Evolutionary conservation across 177 flowering plant genomes (phyloP).

Genomic region (Viscum album): DNA sequence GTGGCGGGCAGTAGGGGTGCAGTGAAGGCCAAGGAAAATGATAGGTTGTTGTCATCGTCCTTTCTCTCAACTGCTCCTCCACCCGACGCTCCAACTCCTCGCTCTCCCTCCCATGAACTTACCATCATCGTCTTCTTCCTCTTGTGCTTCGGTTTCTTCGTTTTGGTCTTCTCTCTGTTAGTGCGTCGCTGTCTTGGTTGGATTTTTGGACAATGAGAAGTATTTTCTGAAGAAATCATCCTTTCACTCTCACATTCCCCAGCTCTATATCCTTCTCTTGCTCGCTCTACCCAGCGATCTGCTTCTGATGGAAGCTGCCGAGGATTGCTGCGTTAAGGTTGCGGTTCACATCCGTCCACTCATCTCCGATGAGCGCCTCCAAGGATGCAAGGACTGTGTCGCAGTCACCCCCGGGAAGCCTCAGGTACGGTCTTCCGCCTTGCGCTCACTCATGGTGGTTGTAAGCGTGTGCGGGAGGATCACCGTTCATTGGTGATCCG

Average conservation of each 20-base stretch:
- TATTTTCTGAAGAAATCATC: slow-evolving; percentile 7
- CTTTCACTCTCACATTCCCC: slow-evolving; percentile 15
- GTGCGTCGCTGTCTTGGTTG: background rate
- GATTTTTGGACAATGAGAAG: background rate
- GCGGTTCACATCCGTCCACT: slow-evolving; percentile 88
- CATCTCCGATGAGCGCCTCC: slow-evolving; percentile 70
- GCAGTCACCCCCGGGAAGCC: slow-evolving; percentile 66
- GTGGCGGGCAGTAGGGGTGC: no score
- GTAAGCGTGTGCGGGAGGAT: no score
- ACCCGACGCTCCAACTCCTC: slow-evolving; percentile 19
- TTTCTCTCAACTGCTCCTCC: slow-evolving; percentile 6
- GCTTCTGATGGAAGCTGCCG: slow-evolving; percentile 42
- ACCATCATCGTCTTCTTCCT: slow-evolving; percentile 4
- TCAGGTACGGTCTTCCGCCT: slow-evolving; percentile 43
- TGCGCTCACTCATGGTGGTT: background rate
- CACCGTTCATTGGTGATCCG: background rate
- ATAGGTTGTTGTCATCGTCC: slow-evolving; percentile 35
- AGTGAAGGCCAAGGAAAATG: slow-evolving; percentile 53
- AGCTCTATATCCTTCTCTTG: slow-evolving; percentile 3
- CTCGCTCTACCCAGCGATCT: background rate
- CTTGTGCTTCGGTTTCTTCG: background rate
- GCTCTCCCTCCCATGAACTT: slow-evolving; percentile 9
- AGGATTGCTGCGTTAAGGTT: slow-evolving; percentile 88
- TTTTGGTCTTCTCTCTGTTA: background rate
- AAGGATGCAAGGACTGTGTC: slow-evolving; percentile 91